Conservation (phyloP, 2,329 filamentous ascomycete species). For the Pseudogymnoascus sp. region DNA sequence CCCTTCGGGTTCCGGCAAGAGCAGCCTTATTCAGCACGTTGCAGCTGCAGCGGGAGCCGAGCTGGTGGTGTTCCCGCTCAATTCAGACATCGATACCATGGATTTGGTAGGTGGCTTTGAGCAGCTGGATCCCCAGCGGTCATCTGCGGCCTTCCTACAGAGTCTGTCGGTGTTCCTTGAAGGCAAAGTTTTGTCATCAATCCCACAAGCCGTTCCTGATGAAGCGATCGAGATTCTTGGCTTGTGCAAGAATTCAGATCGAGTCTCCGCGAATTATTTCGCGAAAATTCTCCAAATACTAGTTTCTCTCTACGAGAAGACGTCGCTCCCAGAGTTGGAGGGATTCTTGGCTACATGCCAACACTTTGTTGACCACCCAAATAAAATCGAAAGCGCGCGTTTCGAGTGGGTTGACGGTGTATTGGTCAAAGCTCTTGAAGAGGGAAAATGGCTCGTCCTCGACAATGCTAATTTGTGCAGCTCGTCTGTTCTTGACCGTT, state of each 20-base stretch:
- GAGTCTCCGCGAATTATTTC: slow-evolving; percentile 20
- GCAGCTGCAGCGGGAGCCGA: slow-evolving; percentile 71
- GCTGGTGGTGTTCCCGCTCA: slow-evolving; percentile 78
- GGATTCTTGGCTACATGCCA: slow-evolving; percentile 21
- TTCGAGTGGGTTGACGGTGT: slow-evolving; percentile 97
- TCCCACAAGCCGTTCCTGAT: slow-evolving; percentile 41
- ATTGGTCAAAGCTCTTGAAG: slow-evolving; percentile 76
- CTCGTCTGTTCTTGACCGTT: slow-evolving; percentile 83
- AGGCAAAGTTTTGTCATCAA: slow-evolving; percentile 39
- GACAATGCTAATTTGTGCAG: slow-evolving; percentile 98
- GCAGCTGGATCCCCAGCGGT: slow-evolving; percentile 75
- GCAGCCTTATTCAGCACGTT: slow-evolving; percentile 67
- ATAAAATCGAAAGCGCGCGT: slow-evolving; percentile 61
- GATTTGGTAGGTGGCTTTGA: slow-evolving; percentile 96
- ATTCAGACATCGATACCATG: slow-evolving; percentile 93
- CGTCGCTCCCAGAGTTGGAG: slow-evolving; percentile 34
- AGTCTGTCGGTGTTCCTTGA: slow-evolving; percentile 48
- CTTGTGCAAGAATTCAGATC: slow-evolving; percentile 33
- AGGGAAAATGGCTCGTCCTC: slow-evolving; percentile 86
- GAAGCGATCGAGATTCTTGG: slow-evolving; percentile 46
- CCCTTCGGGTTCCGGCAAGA: slow-evolving; percentile 80
- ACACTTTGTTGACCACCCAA: slow-evolving; percentile 44
- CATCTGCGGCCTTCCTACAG: slow-evolving; percentile 54
- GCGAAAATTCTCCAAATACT: slow-evolving; percentile 28
- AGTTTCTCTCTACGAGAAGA: slow-evolving; percentile 25